Evolutionary conservation across 257 asterid genomes (phyloP).

Genomic region (Penstemon newberryi): DNA sequence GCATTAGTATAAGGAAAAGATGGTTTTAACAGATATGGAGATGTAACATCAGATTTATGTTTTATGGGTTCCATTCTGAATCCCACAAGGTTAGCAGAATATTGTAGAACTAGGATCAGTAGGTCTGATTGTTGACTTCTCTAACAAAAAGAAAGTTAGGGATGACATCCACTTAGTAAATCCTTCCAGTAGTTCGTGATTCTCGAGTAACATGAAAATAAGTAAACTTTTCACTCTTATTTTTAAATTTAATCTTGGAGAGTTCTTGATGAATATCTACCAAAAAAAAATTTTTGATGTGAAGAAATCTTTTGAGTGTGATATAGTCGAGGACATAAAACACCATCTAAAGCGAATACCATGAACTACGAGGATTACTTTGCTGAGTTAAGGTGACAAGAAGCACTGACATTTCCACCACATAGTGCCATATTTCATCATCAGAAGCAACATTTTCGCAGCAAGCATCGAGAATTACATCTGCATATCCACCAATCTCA

Average conservation of each 20-base stretch:
- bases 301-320: conserved; percentile 14
- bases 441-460: conserved; percentile 81
- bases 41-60: background rate
- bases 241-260: background rate
- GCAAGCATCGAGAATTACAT: conserved; percentile 90
- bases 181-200: conserved; percentile 9
- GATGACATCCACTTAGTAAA: background rate
- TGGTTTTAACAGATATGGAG: background rate
- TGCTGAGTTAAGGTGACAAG: conserved; percentile 64
- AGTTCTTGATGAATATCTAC: background rate
- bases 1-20: conserved; percentile 4
- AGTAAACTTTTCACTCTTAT: background rate
- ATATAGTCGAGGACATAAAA: conserved; percentile 14
- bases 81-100: conserved; percentile 1
- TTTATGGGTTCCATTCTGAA: background rate
- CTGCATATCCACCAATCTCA: conserved; percentile 77
- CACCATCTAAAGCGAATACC: conserved; percentile 45
- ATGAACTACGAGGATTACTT: conserved; percentile 82
- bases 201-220: background rate
- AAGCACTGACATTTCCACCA: conserved; percentile 88
- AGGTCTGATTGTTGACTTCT: background rate
- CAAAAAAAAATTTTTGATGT: conserved; percentile 13
- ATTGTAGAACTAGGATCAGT: background rate
- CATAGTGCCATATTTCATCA: conserved; percentile 76
- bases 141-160: background rate